Evolutionary conservation across 2,329 filamentous ascomycete genomes (phyloP).

Genomic region (Fusarium tuaranense): DNA sequence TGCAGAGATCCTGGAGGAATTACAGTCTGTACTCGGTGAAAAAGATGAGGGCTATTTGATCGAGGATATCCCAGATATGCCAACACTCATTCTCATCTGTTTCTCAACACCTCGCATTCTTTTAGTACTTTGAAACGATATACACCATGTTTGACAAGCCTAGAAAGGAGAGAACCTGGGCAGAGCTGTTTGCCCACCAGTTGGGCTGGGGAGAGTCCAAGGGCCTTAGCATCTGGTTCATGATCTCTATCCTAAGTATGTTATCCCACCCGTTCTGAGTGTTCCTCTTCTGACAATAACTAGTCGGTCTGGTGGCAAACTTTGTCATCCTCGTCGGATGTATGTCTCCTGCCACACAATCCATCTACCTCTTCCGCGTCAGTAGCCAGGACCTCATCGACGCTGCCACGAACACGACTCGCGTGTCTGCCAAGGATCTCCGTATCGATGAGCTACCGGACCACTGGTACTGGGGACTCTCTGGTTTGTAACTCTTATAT

Average conservation of each 20-base stretch:
- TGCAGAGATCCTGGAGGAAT: not conserved
- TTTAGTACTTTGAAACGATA: not conserved
- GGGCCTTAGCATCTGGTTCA: slow-evolving; percentile 25
- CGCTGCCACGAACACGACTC: slow-evolving; percentile 19
- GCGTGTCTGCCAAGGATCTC: slow-evolving; percentile 4
- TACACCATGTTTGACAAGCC: not conserved
- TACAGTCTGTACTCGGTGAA: not conserved
- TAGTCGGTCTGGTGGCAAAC: slow-evolving; percentile 26
- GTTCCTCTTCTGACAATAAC: not conserved
- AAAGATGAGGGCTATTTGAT: not conserved
- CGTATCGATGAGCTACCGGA: slow-evolving; percentile 18
- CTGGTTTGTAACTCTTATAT: not conserved
- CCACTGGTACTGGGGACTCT: slow-evolving; percentile 33
- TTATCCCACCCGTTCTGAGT: not conserved
- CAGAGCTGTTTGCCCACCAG: slow-evolving; percentile 11
- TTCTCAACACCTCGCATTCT: not conserved
- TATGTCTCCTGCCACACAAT: slow-evolving; percentile 13
- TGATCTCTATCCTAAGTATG: slow-evolving; percentile 23
- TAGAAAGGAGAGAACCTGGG: slow-evolving; percentile 1
- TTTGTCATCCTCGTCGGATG: slow-evolving; percentile 24
- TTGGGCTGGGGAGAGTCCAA: slow-evolving; percentile 27
- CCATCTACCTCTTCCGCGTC: slow-evolving; percentile 31
- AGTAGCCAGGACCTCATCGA: slow-evolving; percentile 21
- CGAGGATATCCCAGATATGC: not conserved
- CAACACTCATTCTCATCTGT: not conserved